Evolutionary conservation across 2,329 filamentous ascomycete genomes (phyloP), one percentile per base, ranked within the genome.

Genomic region (Colletotrichum eleusines): DNA sequence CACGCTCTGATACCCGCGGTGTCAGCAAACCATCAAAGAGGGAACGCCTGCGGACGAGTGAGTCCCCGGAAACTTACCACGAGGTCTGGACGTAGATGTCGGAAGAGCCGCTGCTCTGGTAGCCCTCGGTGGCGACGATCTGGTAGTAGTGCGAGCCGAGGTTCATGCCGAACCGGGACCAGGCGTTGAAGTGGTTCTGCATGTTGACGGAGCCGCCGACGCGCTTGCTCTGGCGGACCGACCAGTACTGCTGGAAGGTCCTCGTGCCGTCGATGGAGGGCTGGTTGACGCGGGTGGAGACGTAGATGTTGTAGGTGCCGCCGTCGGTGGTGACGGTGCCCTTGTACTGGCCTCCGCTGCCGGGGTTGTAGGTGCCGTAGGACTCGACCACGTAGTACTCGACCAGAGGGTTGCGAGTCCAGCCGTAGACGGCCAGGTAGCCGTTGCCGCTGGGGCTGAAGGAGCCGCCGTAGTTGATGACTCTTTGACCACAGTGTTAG

Each of bases 121-220:
- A 86, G 2, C 85, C 85, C 77, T 87, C 85, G 5, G 84, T 86
- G 8, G 85, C 85, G 5, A 87, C 77, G 69, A 88, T 87, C 82
- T 84, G 83, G 79, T 88, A 88, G 77, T 88, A 80, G 75, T 84
- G 82, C 59, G 76, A 79, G 5, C 86, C 86, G 14, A 88, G 75
- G 50, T 78, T 79, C 76, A 86, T 76, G 16, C 86, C 86, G 28
- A 76, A 69, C 70, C 77, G 76, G 5, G 76, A 74, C 87, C 87
- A 89, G n/a, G 85, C 85, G 74, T 84, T 80, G 74, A 89, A 88
- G 78, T 88, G 87, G 74, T 82, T 85, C 62, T 76, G 78, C 50
- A 82, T 82, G 35, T 81, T 86, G 71, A 89, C 83, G n/a, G 81
- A 84, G 6, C 87, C 87, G 38, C 83, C 80, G 28, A 80, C 78